phyloP scores from a whole-genome alignment of 2,329 filamentous ascomycete genomes.

The Graphilbum sp. region DNA sequence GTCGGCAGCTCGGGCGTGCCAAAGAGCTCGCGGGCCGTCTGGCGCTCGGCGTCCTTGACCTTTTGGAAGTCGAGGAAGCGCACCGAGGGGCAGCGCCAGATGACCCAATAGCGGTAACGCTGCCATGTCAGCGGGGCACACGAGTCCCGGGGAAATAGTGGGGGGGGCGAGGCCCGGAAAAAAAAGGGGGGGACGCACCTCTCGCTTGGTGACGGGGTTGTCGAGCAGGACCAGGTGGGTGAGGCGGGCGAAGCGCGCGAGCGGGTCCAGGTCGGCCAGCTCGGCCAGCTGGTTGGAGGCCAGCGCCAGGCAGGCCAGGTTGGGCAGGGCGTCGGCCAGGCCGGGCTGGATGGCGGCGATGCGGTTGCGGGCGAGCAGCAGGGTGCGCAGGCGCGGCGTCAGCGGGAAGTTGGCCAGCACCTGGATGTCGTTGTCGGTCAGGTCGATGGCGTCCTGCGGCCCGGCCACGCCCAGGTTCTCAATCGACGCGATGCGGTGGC shows the following conservation, averaged over 20 bases:
- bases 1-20: slow-evolving; percentile 66
- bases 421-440: slow-evolving; percentile 95
- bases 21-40: slow-evolving; percentile 64
- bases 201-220: slow-evolving; percentile 82
- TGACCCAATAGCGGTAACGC: slow-evolving; percentile 84
- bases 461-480: slow-evolving; percentile 94
- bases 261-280: slow-evolving; percentile 73
- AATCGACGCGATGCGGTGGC: slow-evolving; percentile 93
- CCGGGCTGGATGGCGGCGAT: slow-evolving; percentile 65
- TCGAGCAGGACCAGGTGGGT: slow-evolving; percentile 70
- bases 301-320: slow-evolving; percentile 66
- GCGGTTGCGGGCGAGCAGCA: slow-evolving; percentile 82
- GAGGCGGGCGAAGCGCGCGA: slow-evolving; percentile 51
- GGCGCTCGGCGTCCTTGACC: slow-evolving; percentile 73
- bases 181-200: slow-evolving; percentile 41
- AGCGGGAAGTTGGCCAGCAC: slow-evolving; percentile 83
- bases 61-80: slow-evolving; percentile 88
- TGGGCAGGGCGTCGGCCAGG: slow-evolving; percentile 61
- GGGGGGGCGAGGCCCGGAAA: too few relatives aligned
- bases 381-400: slow-evolving; percentile 70
- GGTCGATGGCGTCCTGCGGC: slow-evolving; percentile 90
- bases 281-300: slow-evolving; percentile 70
- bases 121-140: slow-evolving; percentile 23
- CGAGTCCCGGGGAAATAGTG: too few relatives aligned
- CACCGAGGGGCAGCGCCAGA: slow-evolving; percentile 72